These are phyloP conservation scores for Cucumis melo DNA, from an alignment of 306 rosid genomes.

Conservation along the genomic window DNA sequence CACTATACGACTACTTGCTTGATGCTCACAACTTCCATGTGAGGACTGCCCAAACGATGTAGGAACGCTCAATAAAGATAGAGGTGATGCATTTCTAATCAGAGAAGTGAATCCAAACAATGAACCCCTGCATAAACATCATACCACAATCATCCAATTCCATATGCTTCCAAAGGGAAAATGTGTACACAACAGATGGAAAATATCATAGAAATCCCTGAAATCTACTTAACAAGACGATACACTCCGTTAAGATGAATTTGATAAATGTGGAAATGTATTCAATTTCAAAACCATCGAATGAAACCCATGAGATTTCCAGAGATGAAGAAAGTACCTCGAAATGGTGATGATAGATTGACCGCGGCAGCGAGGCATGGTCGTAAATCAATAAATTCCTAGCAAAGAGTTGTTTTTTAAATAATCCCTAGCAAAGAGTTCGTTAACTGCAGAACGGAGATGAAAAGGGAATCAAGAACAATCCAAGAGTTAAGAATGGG, in stretches of 20 bases:
- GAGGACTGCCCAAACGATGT: conserved; percentile 13
- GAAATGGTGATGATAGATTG: neutral
- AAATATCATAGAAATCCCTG: no score
- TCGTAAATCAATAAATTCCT: neutral
- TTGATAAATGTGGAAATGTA: neutral
- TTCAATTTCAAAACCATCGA: neutral
- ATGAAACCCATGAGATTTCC: neutral
- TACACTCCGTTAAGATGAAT: neutral
- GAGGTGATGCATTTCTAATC: conserved; percentile 19
- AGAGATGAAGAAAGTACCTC: neutral
- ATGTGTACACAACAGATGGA: no score
- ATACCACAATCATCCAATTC: neutral
- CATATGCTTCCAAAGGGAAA: neutral
- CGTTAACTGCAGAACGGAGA: neutral
- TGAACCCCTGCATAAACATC: conserved; percentile 34
- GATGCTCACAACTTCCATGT: conserved; percentile 10
- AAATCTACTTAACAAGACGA: neutral
- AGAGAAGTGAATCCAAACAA: conserved; percentile 16
- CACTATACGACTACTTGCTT: conserved; percentile 13
- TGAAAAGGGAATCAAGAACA: neutral
- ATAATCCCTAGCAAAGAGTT: neutral
- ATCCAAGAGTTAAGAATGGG: neutral
- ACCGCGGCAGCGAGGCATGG: neutral
- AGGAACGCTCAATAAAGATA: conserved; percentile 14
- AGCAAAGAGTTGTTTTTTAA: neutral